Conservation (phyloP, 108 stramenopile genomes). For the Nitzschia sp. region DNA sequence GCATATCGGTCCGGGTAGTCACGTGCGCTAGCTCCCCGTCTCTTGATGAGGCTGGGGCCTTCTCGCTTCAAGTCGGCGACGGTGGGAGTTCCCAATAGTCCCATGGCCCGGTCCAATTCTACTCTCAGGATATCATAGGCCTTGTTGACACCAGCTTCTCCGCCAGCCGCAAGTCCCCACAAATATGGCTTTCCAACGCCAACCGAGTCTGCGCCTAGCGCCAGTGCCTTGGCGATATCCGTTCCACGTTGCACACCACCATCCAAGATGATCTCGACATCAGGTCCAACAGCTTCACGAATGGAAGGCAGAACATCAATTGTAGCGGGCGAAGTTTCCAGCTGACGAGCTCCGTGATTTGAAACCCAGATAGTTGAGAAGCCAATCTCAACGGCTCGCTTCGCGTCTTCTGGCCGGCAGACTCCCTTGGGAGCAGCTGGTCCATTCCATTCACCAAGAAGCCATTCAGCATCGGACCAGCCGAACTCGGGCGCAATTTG, state of each 20-base stretch:
- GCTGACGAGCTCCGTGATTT: slow-evolving; percentile 97
- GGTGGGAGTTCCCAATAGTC: slow-evolving; percentile 83
- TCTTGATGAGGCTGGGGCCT: slow-evolving; percentile 88
- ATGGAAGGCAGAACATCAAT: slow-evolving; percentile 95
- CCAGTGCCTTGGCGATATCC: slow-evolving; percentile 95
- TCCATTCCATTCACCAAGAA: slow-evolving; percentile 90
- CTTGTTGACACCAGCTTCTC: slow-evolving; percentile 85
- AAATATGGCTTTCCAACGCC: slow-evolving; percentile 96
- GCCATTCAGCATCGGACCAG: slow-evolving; percentile 97
- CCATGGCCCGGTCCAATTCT: slow-evolving; percentile 91
- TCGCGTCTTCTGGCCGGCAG: slow-evolving; percentile 94
- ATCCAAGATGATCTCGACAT: slow-evolving; percentile 95
- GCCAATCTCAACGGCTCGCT: slow-evolving; percentile 86
- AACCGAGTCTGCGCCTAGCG: slow-evolving; percentile 94
- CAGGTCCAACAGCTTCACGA: slow-evolving; percentile 90
- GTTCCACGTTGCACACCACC: slow-evolving; percentile 98
- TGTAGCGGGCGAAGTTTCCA: slow-evolving; percentile 94
- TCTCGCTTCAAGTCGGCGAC: slow-evolving; percentile 89
- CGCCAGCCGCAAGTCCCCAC: slow-evolving; percentile 94
- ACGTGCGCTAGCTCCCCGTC: slow-evolving; percentile 64
- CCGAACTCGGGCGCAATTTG: slow-evolving; percentile 93
- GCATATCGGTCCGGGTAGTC: slow-evolving; percentile 91
- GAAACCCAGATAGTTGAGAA: slow-evolving; percentile 97
- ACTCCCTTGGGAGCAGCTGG: slow-evolving; percentile 97
- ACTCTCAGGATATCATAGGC: slow-evolving; percentile 86